A percentile compares a stretch with the other conserved stretches of the same genome.
These are phyloP conservation scores for Piromyces finnis DNA, from an alignment of 192 early-diverging fungal species.

Conservation along the genomic window DNA sequence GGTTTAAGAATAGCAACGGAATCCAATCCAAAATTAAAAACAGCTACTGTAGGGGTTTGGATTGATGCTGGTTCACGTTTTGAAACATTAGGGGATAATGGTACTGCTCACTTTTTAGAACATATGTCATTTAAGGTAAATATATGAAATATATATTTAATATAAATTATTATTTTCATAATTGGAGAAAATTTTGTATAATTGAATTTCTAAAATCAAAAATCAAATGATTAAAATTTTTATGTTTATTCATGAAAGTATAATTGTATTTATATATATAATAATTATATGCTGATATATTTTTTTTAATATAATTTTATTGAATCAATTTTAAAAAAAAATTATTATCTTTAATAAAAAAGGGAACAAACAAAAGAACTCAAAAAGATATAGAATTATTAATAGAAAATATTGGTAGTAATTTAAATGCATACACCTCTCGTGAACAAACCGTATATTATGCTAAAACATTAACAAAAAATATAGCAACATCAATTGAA, in stretches of 20 bases:
- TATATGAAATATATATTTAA: too few species aligned
- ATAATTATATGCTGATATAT: too few species aligned
- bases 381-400: conserved; percentile 83
- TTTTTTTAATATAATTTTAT: too few species aligned
- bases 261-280: too few species aligned
- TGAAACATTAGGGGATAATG: conserved; percentile 57
- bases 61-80: conserved; percentile 76
- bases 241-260: too few species aligned
- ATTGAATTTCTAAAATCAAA: too few species aligned
- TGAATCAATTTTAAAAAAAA: too few species aligned
- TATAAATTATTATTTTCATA: neutral
- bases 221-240: too few species aligned
- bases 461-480: conserved; percentile 78
- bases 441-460: conserved; percentile 98
- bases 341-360: neutral
- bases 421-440: conserved; percentile 97
- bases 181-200: too few species aligned
- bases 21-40: conserved; percentile 56
- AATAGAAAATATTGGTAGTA: conserved; percentile 97
- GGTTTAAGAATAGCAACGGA: conserved; percentile 74
- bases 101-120: conserved; percentile 92
- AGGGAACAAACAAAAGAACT: conserved; percentile 72
- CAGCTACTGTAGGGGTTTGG: conserved; percentile 78
- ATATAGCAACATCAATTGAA: conserved; percentile 77
- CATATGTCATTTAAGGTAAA: conserved; percentile 97